A percentile compares a stretch with the other conserved stretches of the same genome.
Conservation (phyloP, 768 basidiomycete species). For the Tricholoma sp. region DNA sequence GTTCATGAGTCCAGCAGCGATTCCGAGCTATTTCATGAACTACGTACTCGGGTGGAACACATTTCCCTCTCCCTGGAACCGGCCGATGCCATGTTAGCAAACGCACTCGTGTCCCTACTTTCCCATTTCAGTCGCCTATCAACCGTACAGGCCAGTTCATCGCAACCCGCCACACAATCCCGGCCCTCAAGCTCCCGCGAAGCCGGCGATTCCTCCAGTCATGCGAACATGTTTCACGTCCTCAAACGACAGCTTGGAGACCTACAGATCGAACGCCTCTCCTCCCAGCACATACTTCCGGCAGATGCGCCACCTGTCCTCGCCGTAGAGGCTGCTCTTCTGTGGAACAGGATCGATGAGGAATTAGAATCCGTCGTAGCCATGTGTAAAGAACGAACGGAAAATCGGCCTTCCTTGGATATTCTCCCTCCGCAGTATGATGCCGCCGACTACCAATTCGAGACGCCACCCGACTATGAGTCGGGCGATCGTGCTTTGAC, state of each 20-base stretch:
- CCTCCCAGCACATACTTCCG: slow-evolving; percentile 32
- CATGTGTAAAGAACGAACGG: slow-evolving; percentile 60
- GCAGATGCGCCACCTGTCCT: slow-evolving; percentile 40
- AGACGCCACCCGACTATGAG: slow-evolving; percentile 56
- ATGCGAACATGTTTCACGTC: slow-evolving; percentile 44
- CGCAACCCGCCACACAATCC: slow-evolving; percentile 10
- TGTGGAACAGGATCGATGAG: slow-evolving; percentile 73
- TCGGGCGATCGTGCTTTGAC: slow-evolving; percentile 29
- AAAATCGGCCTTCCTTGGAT: slow-evolving; percentile 27
- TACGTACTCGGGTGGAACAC: slow-evolving; percentile 47
- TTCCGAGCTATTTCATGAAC: slow-evolving; percentile 52
- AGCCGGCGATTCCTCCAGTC: slow-evolving; percentile 10
- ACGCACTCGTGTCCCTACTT: slow-evolving; percentile 64
- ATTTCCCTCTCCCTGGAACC: slow-evolving; percentile 38
- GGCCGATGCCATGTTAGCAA: slow-evolving; percentile 59
- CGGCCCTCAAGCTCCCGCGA: slow-evolving; percentile 8
- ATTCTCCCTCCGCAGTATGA: slow-evolving; percentile 46
- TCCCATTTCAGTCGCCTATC: slow-evolving; percentile 64
- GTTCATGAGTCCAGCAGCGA: slow-evolving; percentile 36
- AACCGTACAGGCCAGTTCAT: slow-evolving; percentile 28
- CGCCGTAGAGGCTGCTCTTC: slow-evolving; percentile 53
- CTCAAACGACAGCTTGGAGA: slow-evolving; percentile 67
- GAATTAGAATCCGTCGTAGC: slow-evolving; percentile 65
- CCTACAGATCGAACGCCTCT: slow-evolving; percentile 53
- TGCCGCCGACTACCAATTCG: slow-evolving; percentile 28